Base-by-base conservation (phyloP, 148 eudicot species). In the Chenopodium suecicum region DNA sequence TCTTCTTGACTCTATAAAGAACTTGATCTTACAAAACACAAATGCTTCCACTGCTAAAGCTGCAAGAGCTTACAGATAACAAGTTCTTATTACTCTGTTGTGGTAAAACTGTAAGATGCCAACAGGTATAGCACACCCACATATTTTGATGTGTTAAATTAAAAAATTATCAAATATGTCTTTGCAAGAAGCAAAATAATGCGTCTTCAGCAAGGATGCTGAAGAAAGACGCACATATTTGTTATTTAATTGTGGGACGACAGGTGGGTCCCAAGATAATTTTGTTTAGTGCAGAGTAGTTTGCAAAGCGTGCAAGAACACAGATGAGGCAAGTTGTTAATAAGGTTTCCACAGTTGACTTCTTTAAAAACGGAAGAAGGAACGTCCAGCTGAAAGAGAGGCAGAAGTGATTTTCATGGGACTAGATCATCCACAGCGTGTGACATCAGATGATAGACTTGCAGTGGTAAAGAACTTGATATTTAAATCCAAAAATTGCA, bases 1-100 rank as follows among this genome's bases (percentile, higher is more conserved):
- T 85, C 83, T 32, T 76, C 79, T 77, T 32, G 41, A 74, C 73
- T 41, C 34, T 68, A 19, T 14, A 47, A 66, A 54, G 70, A 27
- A 72, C 82, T 46, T 17, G 31, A 25, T 13, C 34, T 25, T 29
- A 27, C 70, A 67, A 37, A 14, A 11, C n/a, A 67, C 19, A 64
- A 70, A 70, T 32, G 10, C 52, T 52, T 10, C 75, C 29, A 67
- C 37, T 67, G 56, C 75, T 5, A 72, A 46, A 72, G 11, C 27
- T 7, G 37, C 8, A 56, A 70, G 67, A 13, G 27, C 64, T 58
- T 25, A 29, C 34, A 9, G 54, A 50, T 12, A 65, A 65, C 25
- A 69, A 7, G 27, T n/a, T 31, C 14, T 65, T n/a, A 50, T 9
- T 34, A 41, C 10, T 19, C 12, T 32, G 74, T 32, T 22, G 50